Evolutionary conservation across 768 basidiomycete species (phyloP).

Genomic region (Mycena indigotica): DNA sequence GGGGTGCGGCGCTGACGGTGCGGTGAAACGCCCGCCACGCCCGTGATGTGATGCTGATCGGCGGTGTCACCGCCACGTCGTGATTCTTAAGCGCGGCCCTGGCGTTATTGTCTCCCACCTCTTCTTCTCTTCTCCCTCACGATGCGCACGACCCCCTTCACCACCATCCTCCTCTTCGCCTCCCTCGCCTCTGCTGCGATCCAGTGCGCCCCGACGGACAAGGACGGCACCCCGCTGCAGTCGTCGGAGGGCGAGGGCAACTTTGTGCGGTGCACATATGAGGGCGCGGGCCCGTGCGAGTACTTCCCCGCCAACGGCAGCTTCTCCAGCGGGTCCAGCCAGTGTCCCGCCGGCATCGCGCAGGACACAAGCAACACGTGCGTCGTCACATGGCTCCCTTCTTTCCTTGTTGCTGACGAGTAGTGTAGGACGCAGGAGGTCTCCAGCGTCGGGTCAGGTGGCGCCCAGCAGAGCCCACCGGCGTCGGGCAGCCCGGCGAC

Average conservation of each 20-base stretch:
- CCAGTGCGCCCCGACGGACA: constrained; percentile 15
- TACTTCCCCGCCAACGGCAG: constrained; percentile 17
- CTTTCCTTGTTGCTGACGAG: neutral
- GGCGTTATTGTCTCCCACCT: neutral
- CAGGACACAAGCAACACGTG: constrained; percentile 15
- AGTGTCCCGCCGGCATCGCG: constrained; percentile 1
- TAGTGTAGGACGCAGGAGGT: neutral
- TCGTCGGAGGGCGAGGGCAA: constrained; percentile 5
- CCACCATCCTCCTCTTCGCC: constrained; percentile 1
- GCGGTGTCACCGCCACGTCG: too few relatives aligned
- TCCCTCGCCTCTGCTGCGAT: neutral
- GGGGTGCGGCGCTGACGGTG: too few relatives aligned
- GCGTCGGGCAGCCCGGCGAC: neutral
- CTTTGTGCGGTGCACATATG: constrained; percentile 19
- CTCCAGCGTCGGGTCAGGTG: neutral
- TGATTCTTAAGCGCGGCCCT: too few relatives aligned
- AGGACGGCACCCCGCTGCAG: constrained; percentile 15
- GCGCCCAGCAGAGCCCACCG: neutral
- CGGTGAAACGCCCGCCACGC: too few relatives aligned
- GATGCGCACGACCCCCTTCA: neutral
- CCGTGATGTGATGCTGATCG: too few relatives aligned
- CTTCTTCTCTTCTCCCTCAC: neutral
- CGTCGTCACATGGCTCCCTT: neutral
- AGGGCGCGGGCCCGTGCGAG: constrained; percentile 17
- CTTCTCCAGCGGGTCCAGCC: constrained; percentile 7